Evolutionary conservation across 768 basidiomycete species (phyloP).

Genomic region (Tephrocybe sp.): DNA sequence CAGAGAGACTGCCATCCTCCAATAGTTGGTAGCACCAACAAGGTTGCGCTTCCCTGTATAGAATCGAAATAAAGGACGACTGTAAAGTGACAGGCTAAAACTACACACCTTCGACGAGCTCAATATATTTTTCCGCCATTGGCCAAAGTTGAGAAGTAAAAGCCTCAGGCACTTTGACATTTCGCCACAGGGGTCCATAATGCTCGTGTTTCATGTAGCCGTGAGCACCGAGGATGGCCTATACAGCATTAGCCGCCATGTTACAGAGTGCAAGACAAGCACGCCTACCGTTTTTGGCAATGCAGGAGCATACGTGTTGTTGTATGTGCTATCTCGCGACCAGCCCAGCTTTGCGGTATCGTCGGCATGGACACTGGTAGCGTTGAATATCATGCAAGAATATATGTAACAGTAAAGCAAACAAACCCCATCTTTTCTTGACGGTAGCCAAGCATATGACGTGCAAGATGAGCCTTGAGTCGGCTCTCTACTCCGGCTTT

Average conservation of each 20-base stretch:
- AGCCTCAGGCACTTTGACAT: constrained; percentile 13
- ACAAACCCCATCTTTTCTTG: constrained; percentile 24
- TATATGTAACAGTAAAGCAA: no score
- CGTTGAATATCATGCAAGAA: neutral
- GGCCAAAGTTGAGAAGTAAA: constrained; percentile 13
- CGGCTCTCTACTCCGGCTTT: constrained; percentile 16
- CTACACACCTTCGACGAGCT: neutral
- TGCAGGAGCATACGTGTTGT: constrained; percentile 22
- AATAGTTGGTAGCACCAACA: constrained; percentile 20
- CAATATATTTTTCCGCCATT: constrained; percentile 12
- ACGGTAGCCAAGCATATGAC: constrained; percentile 22
- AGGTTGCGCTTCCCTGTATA: constrained; percentile 13
- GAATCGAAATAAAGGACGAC: neutral
- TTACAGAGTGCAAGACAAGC: neutral
- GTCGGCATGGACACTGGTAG: constrained; percentile 13
- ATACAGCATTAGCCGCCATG: neutral
- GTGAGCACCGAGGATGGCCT: constrained; percentile 18
- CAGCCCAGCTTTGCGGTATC: constrained; percentile 23
- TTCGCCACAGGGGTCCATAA: constrained; percentile 16
- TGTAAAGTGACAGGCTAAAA: no score
- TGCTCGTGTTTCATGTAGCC: constrained; percentile 12
- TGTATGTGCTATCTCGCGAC: constrained; percentile 19
- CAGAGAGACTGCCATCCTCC: constrained; percentile 20
- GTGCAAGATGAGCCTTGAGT: constrained; percentile 23
- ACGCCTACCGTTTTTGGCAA: constrained; percentile 19